Conservation (phyloP, 768 basidiomycete species). For the Terana coerulea region DNA sequence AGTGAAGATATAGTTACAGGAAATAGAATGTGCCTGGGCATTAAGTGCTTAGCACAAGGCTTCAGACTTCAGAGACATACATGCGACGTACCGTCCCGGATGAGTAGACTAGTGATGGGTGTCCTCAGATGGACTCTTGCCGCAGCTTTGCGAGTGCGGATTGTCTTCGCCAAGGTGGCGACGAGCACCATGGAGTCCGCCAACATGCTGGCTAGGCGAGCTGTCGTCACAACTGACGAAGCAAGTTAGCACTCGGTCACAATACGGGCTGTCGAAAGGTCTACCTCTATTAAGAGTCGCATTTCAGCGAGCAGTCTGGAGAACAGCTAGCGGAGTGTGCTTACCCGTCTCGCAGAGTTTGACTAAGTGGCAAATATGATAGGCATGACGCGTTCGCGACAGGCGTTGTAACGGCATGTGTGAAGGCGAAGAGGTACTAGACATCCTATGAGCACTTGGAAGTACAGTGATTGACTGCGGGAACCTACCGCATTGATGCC, state of each 20-base stretch:
- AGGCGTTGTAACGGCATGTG: neutral
- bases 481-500: neutral
- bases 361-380: neutral
- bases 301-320: no score
- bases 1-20: neutral
- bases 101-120: neutral
- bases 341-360: neutral
- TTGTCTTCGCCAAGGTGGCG: neutral
- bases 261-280: neutral
- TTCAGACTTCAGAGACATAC: no score
- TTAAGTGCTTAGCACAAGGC: no score
- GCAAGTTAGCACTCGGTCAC: no score
- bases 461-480: neutral
- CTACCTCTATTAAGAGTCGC: neutral
- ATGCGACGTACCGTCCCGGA: constrained; percentile 2
- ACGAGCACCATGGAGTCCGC: constrained; percentile 1
- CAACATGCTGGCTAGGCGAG: neutral
- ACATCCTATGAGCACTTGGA: neutral
- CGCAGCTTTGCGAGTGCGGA: neutral
- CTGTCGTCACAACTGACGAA: neutral
- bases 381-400: neutral
- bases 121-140: neutral
- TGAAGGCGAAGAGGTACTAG: neutral
- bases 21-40: neutral
- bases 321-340: no score